Conservation (phyloP, 116 monocot species). For the Trichopus zeylanicus region DNA sequence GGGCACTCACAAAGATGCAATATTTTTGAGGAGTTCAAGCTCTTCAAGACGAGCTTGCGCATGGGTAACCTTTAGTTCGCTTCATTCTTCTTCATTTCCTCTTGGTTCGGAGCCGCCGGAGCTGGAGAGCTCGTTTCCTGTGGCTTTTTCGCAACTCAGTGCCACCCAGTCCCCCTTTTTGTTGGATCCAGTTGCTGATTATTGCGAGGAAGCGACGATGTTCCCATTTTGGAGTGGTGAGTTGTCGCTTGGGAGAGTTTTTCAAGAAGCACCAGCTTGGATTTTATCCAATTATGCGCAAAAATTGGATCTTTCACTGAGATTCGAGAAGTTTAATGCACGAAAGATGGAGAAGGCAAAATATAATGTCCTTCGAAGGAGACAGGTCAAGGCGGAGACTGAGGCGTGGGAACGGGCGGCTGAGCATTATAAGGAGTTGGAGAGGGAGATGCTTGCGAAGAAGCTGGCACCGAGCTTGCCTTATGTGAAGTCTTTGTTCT, state of each 20-base stretch:
- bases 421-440: constrained; percentile 81
- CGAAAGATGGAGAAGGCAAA: constrained; percentile 17
- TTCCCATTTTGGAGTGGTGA: constrained; percentile 8
- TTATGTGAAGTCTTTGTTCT: no score
- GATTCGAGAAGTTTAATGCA: background rate
- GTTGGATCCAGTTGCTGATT: constrained; percentile 10
- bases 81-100: constrained; percentile 38
- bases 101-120: constrained; percentile 33
- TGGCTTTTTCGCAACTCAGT: constrained; percentile 30
- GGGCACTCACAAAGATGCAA: background rate
- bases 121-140: constrained; percentile 27
- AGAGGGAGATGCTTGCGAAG: constrained; percentile 83
- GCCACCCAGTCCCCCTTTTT: constrained; percentile 29
- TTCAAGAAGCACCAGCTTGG: constrained; percentile 39
- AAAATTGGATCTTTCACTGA: background rate
- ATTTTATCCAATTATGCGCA: constrained; percentile 7
- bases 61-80: constrained; percentile 23
- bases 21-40: background rate
- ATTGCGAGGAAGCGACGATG: constrained; percentile 5
- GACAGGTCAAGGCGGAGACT: constrained; percentile 82
- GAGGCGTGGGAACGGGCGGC: constrained; percentile 82
- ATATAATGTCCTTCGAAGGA: constrained; percentile 42
- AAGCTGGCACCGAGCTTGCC: constrained; percentile 81
- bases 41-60: constrained; percentile 9
- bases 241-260: constrained; percentile 16